Percentiles rank a stretch among this genome's conserved stretches.
Conservation (phyloP, 345 rosid species). For the Salix koriyanagi region DNA sequence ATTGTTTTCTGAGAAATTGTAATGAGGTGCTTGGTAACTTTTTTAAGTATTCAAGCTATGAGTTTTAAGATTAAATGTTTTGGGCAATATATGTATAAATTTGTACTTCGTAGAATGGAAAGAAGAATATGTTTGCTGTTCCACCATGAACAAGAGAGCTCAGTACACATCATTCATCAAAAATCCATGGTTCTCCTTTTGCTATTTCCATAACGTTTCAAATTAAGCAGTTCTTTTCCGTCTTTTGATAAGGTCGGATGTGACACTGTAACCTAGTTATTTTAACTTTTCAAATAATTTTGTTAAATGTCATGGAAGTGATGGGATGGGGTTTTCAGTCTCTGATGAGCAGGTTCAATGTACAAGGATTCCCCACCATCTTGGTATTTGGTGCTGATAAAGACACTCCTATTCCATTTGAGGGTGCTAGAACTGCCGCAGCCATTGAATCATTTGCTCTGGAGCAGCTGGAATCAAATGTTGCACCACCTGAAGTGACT, state of each 20-base stretch:
- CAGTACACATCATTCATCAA: neutral
- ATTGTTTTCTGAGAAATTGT: neutral
- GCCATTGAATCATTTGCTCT: conserved; percentile 86
- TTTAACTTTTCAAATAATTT: neutral
- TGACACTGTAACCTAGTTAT: neutral
- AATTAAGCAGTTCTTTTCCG: neutral
- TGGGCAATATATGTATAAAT: neutral
- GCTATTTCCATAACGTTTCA: neutral
- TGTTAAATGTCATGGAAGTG: conserved; percentile 8
- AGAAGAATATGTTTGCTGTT: neutral
- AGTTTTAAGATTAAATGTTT: neutral
- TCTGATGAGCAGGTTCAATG: conserved; percentile 83
- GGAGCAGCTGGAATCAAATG: conserved; percentile 77
- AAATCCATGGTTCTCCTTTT: neutral
- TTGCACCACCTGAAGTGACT: conserved; percentile 79
- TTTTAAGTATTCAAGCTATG: neutral
- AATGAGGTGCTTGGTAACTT: neutral
- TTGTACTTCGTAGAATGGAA: neutral
- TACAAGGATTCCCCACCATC: conserved; percentile 95
- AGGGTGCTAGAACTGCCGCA: conserved; percentile 87
- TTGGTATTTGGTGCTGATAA: conserved; percentile 89
- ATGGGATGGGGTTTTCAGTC: conserved; percentile 52
- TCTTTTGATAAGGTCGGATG: neutral
- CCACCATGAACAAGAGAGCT: neutral
- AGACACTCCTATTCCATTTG: conserved; percentile 70